Conservation (phyloP, 2,329 filamentous ascomycete species). For the Epichloe uncinata region DNA sequence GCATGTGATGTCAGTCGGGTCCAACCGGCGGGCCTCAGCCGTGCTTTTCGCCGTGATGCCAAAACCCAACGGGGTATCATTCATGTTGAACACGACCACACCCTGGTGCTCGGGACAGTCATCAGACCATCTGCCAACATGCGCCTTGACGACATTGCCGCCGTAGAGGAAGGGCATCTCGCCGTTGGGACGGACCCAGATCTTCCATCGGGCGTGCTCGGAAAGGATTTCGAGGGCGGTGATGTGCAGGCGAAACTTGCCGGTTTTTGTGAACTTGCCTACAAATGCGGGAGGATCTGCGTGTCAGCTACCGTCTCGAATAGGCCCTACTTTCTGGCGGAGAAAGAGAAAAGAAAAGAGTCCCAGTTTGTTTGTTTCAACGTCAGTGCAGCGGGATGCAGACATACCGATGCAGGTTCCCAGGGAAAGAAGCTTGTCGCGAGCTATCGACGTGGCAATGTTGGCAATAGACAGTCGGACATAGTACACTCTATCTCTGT, state of each 20-base stretch:
- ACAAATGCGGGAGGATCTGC: background rate
- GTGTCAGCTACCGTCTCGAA: background rate
- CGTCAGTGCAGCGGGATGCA: too few relatives aligned
- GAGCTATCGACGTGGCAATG: constrained; percentile 71
- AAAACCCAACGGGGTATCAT: constrained; percentile 87
- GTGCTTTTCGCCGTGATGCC: constrained; percentile 83
- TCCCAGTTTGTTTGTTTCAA: too few relatives aligned
- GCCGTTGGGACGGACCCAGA: constrained; percentile 93
- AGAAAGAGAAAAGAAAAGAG: too few relatives aligned
- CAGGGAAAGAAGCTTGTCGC: constrained; percentile 72
- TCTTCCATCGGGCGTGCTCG: constrained; percentile 86
- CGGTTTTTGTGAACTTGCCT: constrained; percentile 94
- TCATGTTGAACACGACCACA: constrained; percentile 80
- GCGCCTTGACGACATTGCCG: constrained; percentile 62
- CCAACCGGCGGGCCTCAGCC: constrained; percentile 67
- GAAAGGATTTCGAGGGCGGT: constrained; percentile 79
- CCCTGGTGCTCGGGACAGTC: constrained; percentile 91
- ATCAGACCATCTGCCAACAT: constrained; percentile 71
- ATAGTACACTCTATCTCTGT: constrained; percentile 80
- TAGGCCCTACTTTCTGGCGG: constrained; percentile 6
- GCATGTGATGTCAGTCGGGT: constrained; percentile 78
- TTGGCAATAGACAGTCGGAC: constrained; percentile 83
- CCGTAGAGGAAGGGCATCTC: constrained; percentile 97
- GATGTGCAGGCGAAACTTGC: constrained; percentile 90
- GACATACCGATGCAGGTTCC: constrained; percentile 63